A percentile compares a stretch with the other conserved stretches of the same genome.
These are phyloP conservation scores for Lactarius evosmus DNA, from an alignment of 768 basidiomycete species.

Conservation along the genomic window DNA sequence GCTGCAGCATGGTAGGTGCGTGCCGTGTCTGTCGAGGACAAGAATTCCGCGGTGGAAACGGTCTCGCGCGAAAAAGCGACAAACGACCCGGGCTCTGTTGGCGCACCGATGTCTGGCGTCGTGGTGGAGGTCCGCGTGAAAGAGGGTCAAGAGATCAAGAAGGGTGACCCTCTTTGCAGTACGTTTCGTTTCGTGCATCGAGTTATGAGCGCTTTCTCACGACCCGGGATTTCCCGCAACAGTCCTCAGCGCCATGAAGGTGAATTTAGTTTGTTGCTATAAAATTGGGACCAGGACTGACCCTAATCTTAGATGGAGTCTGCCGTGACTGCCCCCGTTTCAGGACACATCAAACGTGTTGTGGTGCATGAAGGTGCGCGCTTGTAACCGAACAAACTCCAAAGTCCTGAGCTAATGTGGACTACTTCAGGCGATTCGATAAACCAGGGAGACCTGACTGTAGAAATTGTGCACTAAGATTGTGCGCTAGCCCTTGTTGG, in stretches of 20 bases:
- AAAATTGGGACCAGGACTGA: conserved; percentile 26
- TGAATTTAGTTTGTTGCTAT: conserved; percentile 35
- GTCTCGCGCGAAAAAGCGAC: conserved; percentile 94
- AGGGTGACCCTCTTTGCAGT: conserved; percentile 94
- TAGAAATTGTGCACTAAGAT: conserved; percentile 80
- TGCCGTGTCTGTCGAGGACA: conserved; percentile 93
- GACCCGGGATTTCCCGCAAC: conserved; percentile 26
- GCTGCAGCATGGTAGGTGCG: conserved; percentile 57
- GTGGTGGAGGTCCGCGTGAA: conserved; percentile 98
- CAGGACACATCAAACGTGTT: conserved; percentile 93
- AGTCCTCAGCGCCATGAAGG: conserved; percentile 98
- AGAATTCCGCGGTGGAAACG: conserved; percentile 94
- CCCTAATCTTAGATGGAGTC: conserved; percentile 81
- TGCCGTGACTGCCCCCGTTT: conserved; percentile 92
- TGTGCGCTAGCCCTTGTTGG: conserved; percentile 46
- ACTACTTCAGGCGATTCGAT: conserved; percentile 76
- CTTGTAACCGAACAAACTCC: conserved; percentile 13
- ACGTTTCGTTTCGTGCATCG: conserved; percentile 37
- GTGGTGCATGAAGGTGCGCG: conserved; percentile 77
- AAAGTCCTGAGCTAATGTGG: conserved; percentile 6
- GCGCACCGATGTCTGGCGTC: conserved; percentile 96
- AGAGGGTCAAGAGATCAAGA: conserved; percentile 96
- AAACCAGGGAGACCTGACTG: conserved; percentile 87
- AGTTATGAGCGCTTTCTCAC: conserved; percentile 16
- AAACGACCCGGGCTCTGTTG: conserved; percentile 92